Conservation (phyloP, 78 protist genomes). For the Isochrysis galbana region DNA sequence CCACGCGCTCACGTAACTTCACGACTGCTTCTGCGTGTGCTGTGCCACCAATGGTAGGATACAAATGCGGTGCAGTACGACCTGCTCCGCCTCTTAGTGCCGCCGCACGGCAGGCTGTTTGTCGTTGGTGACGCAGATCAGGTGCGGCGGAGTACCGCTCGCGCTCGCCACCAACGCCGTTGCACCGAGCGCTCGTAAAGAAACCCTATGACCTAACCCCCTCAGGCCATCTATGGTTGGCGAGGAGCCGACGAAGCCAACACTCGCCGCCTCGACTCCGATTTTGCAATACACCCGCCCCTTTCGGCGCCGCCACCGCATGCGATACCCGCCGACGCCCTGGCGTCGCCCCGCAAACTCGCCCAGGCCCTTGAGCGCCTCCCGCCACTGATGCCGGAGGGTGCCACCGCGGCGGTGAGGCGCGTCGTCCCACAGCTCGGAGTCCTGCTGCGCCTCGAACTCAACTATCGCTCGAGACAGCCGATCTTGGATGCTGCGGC, state of each 20-base stretch:
- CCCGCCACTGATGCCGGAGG: not conserved
- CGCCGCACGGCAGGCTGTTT: not conserved
- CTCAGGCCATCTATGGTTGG: slow-evolving; percentile 2
- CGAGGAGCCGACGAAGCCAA: not conserved
- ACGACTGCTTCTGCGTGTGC: too few species aligned
- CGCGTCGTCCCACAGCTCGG: too few species aligned
- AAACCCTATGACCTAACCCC: too few species aligned
- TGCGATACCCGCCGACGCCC: too few species aligned
- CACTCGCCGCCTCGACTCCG: not conserved
- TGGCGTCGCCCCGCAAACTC: too few species aligned
- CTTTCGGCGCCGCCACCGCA: not conserved
- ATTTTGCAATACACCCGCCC: not conserved
- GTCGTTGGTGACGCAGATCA: slow-evolving; percentile 4
- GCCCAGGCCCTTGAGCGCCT: too few species aligned
- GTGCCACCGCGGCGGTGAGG: not conserved
- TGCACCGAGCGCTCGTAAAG: too few species aligned
- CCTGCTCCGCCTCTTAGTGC: not conserved
- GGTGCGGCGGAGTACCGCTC: too few species aligned
- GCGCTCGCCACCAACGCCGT: too few species aligned
- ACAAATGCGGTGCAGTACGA: not conserved
- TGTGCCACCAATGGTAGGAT: not conserved
- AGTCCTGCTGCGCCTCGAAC: not conserved
- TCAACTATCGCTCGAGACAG: slow-evolving; percentile 1
- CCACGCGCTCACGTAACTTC: too few species aligned
- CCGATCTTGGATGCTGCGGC: not conserved